Conservation (phyloP, 2,329 filamentous ascomycete genomes). For the Talaromyces sp. region DNA sequence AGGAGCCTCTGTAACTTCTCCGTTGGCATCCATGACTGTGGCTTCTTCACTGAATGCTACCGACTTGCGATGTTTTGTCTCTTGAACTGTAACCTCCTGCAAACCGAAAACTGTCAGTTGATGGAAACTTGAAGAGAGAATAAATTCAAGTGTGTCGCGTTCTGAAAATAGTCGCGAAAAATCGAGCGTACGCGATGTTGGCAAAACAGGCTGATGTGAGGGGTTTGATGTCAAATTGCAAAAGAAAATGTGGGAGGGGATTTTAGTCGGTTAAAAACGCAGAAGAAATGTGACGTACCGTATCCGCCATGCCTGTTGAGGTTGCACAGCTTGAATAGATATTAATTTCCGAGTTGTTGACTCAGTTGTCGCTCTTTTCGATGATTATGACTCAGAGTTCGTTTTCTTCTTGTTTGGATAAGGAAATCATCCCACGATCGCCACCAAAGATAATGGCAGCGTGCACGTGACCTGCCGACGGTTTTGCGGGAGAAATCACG, state of each 20-base stretch:
- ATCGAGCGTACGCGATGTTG: constrained; percentile 1
- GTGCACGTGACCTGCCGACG: constrained; percentile 10
- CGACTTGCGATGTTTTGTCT: constrained; percentile 76
- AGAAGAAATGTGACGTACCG: constrained; percentile 41
- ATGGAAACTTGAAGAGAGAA: not conserved
- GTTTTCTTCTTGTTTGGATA: not conserved
- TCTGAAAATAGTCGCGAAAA: not conserved
- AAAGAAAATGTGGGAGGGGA: constrained; percentile 38
- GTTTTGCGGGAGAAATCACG: constrained; percentile 12
- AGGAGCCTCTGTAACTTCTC: constrained; percentile 72
- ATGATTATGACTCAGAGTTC: constrained; percentile 4
- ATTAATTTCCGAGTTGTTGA: not conserved
- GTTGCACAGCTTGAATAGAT: constrained; percentile 1
- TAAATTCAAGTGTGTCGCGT: not conserved
- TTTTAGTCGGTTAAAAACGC: constrained; percentile 36
- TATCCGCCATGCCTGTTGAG: constrained; percentile 37
- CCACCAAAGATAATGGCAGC: constrained; percentile 8
- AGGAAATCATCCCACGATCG: constrained; percentile 18
- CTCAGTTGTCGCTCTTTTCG: not conserved
- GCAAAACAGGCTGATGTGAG: constrained; percentile 13
- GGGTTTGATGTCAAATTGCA: constrained; percentile 28
- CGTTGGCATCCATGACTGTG: constrained; percentile 84
- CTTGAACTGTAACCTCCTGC: constrained; percentile 40
- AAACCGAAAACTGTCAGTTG: constrained; percentile 22
- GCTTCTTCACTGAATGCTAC: constrained; percentile 90